phyloP scores from a whole-genome alignment of 2,329 filamentous ascomycete genomes.

The Fusarium goolgardi region DNA sequence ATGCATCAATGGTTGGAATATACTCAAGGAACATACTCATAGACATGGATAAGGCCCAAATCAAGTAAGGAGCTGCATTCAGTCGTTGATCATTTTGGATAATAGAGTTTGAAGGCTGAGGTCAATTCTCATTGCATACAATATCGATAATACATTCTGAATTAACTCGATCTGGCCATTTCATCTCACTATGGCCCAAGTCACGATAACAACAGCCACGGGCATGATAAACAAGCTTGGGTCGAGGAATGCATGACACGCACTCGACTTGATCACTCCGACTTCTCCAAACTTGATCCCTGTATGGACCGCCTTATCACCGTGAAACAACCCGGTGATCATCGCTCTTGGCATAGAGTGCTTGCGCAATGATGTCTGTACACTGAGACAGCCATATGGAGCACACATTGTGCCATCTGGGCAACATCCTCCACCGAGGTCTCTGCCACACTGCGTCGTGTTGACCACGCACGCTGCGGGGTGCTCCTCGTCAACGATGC shows the following conservation, averaged over 20 bases:
- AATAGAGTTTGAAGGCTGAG: not conserved
- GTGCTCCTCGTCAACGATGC: constrained; percentile 16
- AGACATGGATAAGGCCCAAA: constrained; percentile 20
- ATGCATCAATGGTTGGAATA: constrained; percentile 8
- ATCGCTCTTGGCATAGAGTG: constrained; percentile 15
- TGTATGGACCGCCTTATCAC: constrained; percentile 10
- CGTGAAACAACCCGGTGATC: constrained; percentile 3
- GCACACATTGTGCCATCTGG: constrained; percentile 28
- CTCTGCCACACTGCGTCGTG: constrained; percentile 26
- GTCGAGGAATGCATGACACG: constrained; percentile 3
- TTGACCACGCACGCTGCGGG: constrained; percentile 20
- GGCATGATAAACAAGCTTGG: constrained; percentile 8
- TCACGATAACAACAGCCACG: not conserved
- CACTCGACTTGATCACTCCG: constrained; percentile 19
- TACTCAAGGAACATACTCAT: constrained; percentile 13
- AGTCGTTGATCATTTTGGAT: not conserved
- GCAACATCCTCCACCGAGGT: constrained; percentile 30
- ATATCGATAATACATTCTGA: constrained; percentile 3
- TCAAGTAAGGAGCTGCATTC: constrained; percentile 11
- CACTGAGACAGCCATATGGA: constrained; percentile 21
- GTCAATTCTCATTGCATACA: constrained; percentile 1
- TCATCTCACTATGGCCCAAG: not conserved
- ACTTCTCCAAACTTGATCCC: constrained; percentile 37
- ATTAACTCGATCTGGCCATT: not conserved
- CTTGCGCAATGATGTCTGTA: constrained; percentile 39